Evolutionary conservation across 2,329 filamentous ascomycete species (phyloP), one percentile per base, ranked within the genome.

Genomic region (Aspergillus brasiliensis): DNA sequence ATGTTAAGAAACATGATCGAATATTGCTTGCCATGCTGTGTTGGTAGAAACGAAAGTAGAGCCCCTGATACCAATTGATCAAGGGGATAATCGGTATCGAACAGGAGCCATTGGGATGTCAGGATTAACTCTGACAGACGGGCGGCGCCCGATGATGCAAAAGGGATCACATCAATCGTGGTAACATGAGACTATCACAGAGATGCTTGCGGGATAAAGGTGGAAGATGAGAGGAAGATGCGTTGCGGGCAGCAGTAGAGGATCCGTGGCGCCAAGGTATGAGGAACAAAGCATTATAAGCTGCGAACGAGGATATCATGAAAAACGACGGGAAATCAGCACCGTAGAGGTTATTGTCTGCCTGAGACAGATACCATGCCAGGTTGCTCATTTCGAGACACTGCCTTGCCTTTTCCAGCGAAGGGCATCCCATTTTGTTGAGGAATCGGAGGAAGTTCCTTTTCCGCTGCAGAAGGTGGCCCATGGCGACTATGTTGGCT

Each of bases 401-500:
- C 42, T 54, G 63, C 68, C 55, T 69, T 73, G 53, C 67, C 67
- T 62, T 74, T 75, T 42, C 60, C 59, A 15, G 62, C 59, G 28
- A 62, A 54, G 53, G 53, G 44, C 11, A 61, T 51, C 17, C 53
- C 60, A 27, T 62, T 60, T 13, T 67, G 60, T 23, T 38, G 53
- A 27, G 73, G 69, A 27, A 71, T 38, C 44, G 69, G 67, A 25
- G 71, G 71, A 7, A 74, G 57, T 44, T 71, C 72, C 58, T 75
- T 74, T 34, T 75, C 72, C n/a, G 55, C 51, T 13, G 62, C 53
- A 6, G 58, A 59, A 25, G 66, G 65, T 31, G 65, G 67, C 15
- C 69, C 66, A 52, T 71, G 64, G 63, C 69, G 70, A 75, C 83
- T 85, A 59, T 79, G 78, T 21, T 81, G 82, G 69, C 85, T 86